A percentile compares a stretch with the other conserved stretches of the same genome.
These are phyloP conservation scores for Melanopsichium pennsylvanicum DNA, from an alignment of 1,284 basidiomycete species.

Conservation along the genomic window DNA sequence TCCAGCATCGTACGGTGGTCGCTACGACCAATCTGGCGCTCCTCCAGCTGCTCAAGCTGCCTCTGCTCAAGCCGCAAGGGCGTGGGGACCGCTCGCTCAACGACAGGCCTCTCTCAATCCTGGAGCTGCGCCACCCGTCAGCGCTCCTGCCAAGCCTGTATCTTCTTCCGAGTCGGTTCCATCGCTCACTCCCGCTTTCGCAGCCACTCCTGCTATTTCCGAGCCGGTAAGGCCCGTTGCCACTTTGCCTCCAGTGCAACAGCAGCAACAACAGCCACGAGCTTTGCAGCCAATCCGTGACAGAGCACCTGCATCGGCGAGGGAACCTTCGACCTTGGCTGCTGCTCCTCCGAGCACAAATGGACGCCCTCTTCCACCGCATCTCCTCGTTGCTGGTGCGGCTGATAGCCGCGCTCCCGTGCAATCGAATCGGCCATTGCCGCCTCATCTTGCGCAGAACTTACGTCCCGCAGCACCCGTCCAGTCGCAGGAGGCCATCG, in stretches of 20 bases:
- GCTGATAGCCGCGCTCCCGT: constrained; percentile 13
- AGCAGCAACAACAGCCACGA: constrained; percentile 8
- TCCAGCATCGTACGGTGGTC: constrained; percentile 16
- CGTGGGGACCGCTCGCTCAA: constrained; percentile 62
- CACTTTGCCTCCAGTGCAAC: constrained; percentile 9
- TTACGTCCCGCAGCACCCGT: constrained; percentile 20
- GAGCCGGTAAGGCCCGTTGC: constrained; percentile 10
- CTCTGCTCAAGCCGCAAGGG: constrained; percentile 24
- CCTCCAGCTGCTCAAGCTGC: constrained; percentile 18
- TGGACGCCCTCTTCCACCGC: constrained; percentile 33
- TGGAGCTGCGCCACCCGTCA: constrained; percentile 20
- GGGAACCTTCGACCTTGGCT: constrained; percentile 1
- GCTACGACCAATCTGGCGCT: constrained; percentile 14
- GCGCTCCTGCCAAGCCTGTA: constrained; percentile 8
- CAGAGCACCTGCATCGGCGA: background rate
- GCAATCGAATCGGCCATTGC: constrained; percentile 26
- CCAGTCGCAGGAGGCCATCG: background rate
- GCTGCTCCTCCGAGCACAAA: constrained; percentile 1
- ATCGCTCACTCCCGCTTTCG: background rate
- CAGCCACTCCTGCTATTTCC: constrained; percentile 4
- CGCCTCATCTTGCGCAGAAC: constrained; percentile 49
- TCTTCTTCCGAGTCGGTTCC: constrained; percentile 10
- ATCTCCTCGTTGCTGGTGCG: constrained; percentile 23
- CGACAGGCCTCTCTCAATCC: constrained; percentile 50
- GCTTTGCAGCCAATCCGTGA: constrained; percentile 4